Evolutionary conservation across 371 early-diverging fungal species (phyloP), one percentile per base, ranked within the genome.

Genomic region (Dichotomocladium elegans): DNA sequence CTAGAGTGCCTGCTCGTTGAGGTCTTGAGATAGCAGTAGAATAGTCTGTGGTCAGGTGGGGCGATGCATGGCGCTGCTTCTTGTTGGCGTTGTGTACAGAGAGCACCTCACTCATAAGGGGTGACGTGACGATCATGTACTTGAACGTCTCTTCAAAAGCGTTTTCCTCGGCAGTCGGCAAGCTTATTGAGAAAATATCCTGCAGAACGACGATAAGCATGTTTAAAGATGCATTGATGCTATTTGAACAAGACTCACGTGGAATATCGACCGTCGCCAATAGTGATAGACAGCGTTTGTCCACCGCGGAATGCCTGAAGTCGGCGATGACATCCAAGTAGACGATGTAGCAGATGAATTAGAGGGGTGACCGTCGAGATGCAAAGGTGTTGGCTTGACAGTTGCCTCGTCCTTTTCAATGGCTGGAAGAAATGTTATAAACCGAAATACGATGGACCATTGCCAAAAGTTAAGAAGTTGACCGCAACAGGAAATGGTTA

Each of bases 141-240:
- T 81, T 83, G 64, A 86, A 82, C 12, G 80, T 79, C 33, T 86
- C 86, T 55, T 83, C 83, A 60, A 85, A 85, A 15, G 77, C 80
- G 28, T 66, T 63, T 63, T 83, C 82, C 58, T 83, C 83, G 10
- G 67, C 54, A 26, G 72, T 58, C 3, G 82, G 69, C 4, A 81
- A 47, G 19, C 66, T 63, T 6, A 64, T 59, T 9, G 71, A 65
- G 42, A 70, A 74, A 0, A 67, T 58, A 27, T 68, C 74, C 74
- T 74, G 47, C 4, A 22, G 5, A 17, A 29, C 14, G 28, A 35
- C 46, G 4, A 21, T 31, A 17, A 51, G 11, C 44, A 12, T 15
- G 2, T 10, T 10, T 14, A 12, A 17, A 50, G 8, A 10, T 5
- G 19, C 28, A 7, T 15, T 10, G n/a, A 24, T 25, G 41, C n/a